Base-by-base conservation (phyloP, 192 early-diverging fungal species). In the Rhizophagus clarus region DNA sequence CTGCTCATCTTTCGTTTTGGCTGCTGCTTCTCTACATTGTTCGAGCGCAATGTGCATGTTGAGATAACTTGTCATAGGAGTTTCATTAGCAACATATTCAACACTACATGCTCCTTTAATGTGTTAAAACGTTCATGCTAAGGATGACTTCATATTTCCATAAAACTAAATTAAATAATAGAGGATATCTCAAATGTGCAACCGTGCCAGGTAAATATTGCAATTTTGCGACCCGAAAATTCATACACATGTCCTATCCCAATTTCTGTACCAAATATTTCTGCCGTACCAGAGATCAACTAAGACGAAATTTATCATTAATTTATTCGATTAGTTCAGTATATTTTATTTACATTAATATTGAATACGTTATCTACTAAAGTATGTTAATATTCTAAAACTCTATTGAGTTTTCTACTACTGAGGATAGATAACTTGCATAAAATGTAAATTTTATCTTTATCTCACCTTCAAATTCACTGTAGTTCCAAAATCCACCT, bases 201-300 rank as follows among this genome's bases (percentile, higher is more conserved):
- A 26, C 97, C 98, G 73, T 95, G 90, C 94, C 94, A 99, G 14
- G 94, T 95, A 84, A 95, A 98, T 0, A 98, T 88, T 8, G 96
- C 96, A 20, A 93, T 88, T 84, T 98, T 97, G 61, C 91, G 88
- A 28, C 95, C 95, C 61, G 85, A 86, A 69, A 98, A 96, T n/a
- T 87, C 66, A 86, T 98, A 98, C 49, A 85, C 86, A 20, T 91
- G 86, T 34, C 92, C 95, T n/a, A 86, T 83, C 0, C 93, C 96
- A 10, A 99, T 86, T 79, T 99, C 98, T 0, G 96, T 92, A 12
- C 98, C 98, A 90, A 98, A 99, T 42, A 97, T 90, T 80, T 99
- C 98, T 6, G 95, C 96, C 2, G 87, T 88, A 40, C 98, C 98
- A 61, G 87, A 88, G 22, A 86, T 81, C 1, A 97, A 80, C 90